phyloP scores from a whole-genome alignment of 352 stramenopile species.

The Phytophthora chlamydospora region DNA sequence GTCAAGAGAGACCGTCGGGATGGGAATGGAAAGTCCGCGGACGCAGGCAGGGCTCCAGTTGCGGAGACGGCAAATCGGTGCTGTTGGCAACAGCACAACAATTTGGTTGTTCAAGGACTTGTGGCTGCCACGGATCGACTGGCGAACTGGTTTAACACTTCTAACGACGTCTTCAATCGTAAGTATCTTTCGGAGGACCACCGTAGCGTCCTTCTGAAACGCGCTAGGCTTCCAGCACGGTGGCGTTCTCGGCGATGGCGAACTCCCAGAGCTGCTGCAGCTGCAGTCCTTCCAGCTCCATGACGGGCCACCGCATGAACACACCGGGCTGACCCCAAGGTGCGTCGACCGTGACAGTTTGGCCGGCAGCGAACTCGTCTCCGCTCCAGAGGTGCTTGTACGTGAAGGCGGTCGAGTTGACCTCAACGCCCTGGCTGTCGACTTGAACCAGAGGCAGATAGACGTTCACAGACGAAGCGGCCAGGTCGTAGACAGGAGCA shows the following conservation, averaged over 20 bases:
- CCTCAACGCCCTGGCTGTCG: conserved; percentile 18
- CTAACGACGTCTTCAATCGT: not conserved
- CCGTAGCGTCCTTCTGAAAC: conserved; percentile 1
- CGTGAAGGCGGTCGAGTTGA: conserved; percentile 22
- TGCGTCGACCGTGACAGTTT: conserved; percentile 28
- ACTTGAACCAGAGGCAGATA: conserved; percentile 36
- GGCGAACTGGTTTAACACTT: conserved; percentile 4
- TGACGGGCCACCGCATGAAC: conserved; percentile 37
- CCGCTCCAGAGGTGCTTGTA: conserved; percentile 34
- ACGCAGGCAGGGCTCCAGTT: conserved; percentile 14
- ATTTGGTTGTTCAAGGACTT: not conserved
- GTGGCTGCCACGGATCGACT: conserved; percentile 8
- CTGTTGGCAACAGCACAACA: too few relatives aligned
- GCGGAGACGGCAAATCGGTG: conserved; percentile 14
- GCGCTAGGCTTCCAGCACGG: conserved; percentile 7
- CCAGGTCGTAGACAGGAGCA: conserved; percentile 34
- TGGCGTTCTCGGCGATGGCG: conserved; percentile 26
- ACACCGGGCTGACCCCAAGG: conserved; percentile 28
- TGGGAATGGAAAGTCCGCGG: conserved; percentile 32
- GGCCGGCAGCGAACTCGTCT: conserved; percentile 18
- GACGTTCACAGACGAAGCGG: conserved; percentile 25
- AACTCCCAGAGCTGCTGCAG: conserved; percentile 29
- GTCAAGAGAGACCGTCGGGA: conserved; percentile 28
- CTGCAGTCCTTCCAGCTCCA: conserved; percentile 29
- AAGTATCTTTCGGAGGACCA: too few relatives aligned